These are phyloP conservation scores for Ustilago bromivora DNA, from an alignment of 1,284 basidiomycete genomes.

Conservation along the genomic window DNA sequence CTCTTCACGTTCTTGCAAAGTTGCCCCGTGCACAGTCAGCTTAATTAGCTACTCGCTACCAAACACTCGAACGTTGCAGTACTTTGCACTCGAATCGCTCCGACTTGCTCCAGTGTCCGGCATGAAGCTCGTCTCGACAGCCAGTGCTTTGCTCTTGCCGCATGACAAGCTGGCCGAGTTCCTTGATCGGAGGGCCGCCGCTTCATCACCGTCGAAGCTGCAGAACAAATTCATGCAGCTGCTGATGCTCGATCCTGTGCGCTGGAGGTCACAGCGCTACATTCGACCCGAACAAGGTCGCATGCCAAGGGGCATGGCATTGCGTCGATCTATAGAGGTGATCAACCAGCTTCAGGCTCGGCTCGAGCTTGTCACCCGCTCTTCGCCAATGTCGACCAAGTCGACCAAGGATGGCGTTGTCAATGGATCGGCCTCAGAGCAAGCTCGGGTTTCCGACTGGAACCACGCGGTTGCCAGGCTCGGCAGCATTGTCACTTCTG, in stretches of 20 bases:
- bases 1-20: not conserved
- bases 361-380: constrained; percentile 1
- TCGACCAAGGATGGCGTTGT: not conserved
- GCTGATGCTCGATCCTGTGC: constrained; percentile 53
- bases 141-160: constrained; percentile 19
- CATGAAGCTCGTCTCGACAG: constrained; percentile 39
- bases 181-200: not conserved
- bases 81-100: constrained; percentile 73
- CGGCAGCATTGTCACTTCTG: constrained; percentile 2
- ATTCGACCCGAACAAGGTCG: constrained; percentile 2
- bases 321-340: constrained; percentile 36
- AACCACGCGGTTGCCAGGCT: not conserved
- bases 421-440: not conserved
- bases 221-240: constrained; percentile 41
- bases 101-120: constrained; percentile 62
- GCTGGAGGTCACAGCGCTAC: constrained; percentile 58
- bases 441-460: not conserved
- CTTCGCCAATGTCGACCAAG: not conserved
- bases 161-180: constrained; percentile 19
- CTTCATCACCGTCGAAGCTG: constrained; percentile 23
- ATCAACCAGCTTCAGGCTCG: constrained; percentile 29
- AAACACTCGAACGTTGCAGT: constrained; percentile 73
- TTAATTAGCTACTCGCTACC: constrained; percentile 74
- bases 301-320: constrained; percentile 21
- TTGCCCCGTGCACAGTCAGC: constrained; percentile 22